Base-by-base conservation (phyloP, 2,329 filamentous ascomycete genomes). In the Neofusicoccum kwambonambiense region DNA sequence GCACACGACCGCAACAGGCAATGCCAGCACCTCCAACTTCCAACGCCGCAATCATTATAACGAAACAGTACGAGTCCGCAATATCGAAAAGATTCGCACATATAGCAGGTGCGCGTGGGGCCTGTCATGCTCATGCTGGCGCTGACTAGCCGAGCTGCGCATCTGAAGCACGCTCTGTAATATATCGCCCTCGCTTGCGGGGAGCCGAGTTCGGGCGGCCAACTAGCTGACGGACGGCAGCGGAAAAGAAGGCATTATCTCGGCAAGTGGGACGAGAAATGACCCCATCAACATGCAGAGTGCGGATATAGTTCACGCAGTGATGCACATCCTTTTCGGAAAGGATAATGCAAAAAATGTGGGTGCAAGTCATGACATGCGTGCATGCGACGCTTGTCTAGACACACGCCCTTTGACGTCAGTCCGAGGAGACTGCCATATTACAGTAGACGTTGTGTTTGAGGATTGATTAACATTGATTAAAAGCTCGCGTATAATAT, bases 21-120 rank as follows among this genome's bases (percentile, higher is more conserved):
- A 58, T 34, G 27, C 15, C 39, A 45, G 15, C 15, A 27, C 41
- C 39, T 22, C 27, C 39, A 58, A 41, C 39, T 58, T 58, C 54
- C 39, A 58, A 58, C 54, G 4, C 11, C 19, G 54, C 27, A 58
- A 27, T 58, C 54, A 58, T 58, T 22, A 58, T 44, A 44, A 31
- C 37, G 54, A 58, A 58, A 58, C 54, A 4, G 27, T n/a, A 45
- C 17, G 22, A 35, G 27, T 22, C 19, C 54, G n/a, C 22, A 34
- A 58, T 35, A 17, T 34, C 27, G 8, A 58, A 58, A 45, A 34
- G 27, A 44, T 22, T 17, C 3, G 54, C 41, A 45, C 9, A 58
- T 34, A 51, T 58, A 58, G 41, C 27, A 31, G 27, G 27, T 31
- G 27, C 27, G 27, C 27, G 27, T 31, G 27, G 27, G 27, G 27